Evolutionary conservation across 768 basidiomycete species (phyloP), one percentile per base, ranked within the genome.

Genomic region (Astraeus odoratus): DNA sequence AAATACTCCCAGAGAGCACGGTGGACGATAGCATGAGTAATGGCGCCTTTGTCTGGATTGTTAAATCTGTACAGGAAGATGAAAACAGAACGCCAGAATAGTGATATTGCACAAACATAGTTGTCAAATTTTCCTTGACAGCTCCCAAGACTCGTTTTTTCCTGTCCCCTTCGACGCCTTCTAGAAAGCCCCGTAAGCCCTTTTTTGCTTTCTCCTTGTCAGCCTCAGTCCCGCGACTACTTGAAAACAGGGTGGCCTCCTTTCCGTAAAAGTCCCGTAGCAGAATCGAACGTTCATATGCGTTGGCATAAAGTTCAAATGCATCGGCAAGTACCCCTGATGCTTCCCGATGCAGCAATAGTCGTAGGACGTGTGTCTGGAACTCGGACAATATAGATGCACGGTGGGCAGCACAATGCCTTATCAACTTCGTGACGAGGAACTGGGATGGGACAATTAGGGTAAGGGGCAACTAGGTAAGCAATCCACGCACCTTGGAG

Each of bases 241-340:
- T 52, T 5, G 66, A 71, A 63, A 95, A 91, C 24, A 97, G 65
- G 3, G 74, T 69, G 1, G 81, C 83, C 61, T 97, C 93, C 60
- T 86, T 88, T 12, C 93, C 93, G 52, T 92, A 97, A 51, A 96
- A 91, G 49, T 92, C 89, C 15, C 84, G 78, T 5, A 95, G 68
- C 5, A 97, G 71, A 18, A 90, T 69, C 0, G 83, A 76, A 16
- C 89, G 78, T 55, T 95, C 91, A 52, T 86, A 87, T 1, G 88
- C 80, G 41, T 91, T 90, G 6, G 84, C 76, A 56, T 91, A 86
- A 0, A 94, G 74, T 58, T 94, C 92, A 56, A 86, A 97, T 1
- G 90, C 77, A 56, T 95, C 92, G 1, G 91, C 86, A 9, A 97
- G 72, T 7, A 91, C 83, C 3, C 78, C 72, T 1, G 88, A 80